phyloP scores from a whole-genome alignment of 2,329 filamentous ascomycete species.

The Aureobasidium mangrovei region DNA sequence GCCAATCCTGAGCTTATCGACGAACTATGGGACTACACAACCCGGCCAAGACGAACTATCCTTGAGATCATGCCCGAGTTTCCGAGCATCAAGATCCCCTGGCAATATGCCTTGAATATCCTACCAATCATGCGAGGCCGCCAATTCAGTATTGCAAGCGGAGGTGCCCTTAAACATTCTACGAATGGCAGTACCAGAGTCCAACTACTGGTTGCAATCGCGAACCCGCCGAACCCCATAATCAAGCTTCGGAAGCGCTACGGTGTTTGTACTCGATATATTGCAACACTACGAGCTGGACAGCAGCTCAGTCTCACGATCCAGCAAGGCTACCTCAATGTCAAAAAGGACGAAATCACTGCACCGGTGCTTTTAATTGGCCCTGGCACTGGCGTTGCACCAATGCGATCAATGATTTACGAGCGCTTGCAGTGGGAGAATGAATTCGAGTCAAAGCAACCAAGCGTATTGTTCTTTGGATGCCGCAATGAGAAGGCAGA shows the following conservation, averaged over 20 bases:
- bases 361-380: slow-evolving; percentile 67
- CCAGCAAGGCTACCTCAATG: slow-evolving; percentile 44
- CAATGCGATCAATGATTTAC: slow-evolving; percentile 71
- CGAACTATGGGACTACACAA: slow-evolving; percentile 93
- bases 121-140: slow-evolving; percentile 80
- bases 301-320: slow-evolving; percentile 53
- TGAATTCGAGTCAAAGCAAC: slow-evolving; percentile 12
- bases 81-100: slow-evolving; percentile 70
- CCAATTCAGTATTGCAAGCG: slow-evolving; percentile 86
- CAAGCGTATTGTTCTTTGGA: slow-evolving; percentile 67
- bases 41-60: slow-evolving; percentile 79
- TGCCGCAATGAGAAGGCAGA: slow-evolving; percentile 67
- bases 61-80: slow-evolving; percentile 91
- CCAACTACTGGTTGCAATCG: slow-evolving; percentile 28
- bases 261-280: slow-evolving; percentile 84
- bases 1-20: slow-evolving; percentile 70
- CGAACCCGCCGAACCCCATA: slow-evolving; percentile 46
- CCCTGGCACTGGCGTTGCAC: slow-evolving; percentile 80
- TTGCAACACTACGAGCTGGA: slow-evolving; percentile 54
- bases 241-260: slow-evolving; percentile 85
- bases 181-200: slow-evolving; percentile 22
- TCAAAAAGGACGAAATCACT: slow-evolving; percentile 38
- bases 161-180: slow-evolving; percentile 38
- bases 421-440: slow-evolving; percentile 48
- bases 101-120: slow-evolving; percentile 59